phyloP scores from a whole-genome alignment of 164 flowering plant genomes.

The Magnolia kwangsiensis region DNA sequence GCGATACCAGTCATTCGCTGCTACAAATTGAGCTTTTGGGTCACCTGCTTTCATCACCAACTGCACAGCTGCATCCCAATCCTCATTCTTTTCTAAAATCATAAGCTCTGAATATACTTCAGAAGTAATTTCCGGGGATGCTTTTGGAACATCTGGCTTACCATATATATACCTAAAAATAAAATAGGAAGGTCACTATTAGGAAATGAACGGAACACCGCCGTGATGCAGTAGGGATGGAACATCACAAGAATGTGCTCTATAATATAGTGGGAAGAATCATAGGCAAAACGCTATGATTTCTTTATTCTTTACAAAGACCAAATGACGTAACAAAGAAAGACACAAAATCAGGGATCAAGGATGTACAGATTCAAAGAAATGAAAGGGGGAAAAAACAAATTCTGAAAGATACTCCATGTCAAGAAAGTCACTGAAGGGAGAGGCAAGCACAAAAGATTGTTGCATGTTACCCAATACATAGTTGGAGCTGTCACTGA shows the following conservation, averaged over 20 bases:
- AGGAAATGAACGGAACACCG: slow-evolving; percentile 1
- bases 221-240: neutral
- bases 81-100: slow-evolving; percentile 45
- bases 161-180: slow-evolving; percentile 81
- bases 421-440: neutral
- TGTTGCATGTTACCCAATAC: no score
- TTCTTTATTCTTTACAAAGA: neutral
- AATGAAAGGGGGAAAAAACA: neutral
- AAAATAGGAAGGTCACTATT: slow-evolving; percentile 4
- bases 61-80: slow-evolving; percentile 92
- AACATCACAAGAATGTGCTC: neutral
- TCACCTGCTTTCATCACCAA: slow-evolving; percentile 82
- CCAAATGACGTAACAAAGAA: neutral
- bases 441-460: neutral
- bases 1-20: slow-evolving; percentile 90
- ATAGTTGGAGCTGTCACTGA: no score
- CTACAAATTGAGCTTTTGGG: slow-evolving; percentile 48
- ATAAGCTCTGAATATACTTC: slow-evolving; percentile 60
- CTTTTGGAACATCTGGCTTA: slow-evolving; percentile 93
- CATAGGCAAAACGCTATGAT: no score
- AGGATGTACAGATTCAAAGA: neutral
- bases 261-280: no score
- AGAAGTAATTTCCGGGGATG: slow-evolving; percentile 66
- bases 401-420: neutral
- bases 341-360: neutral